Percentiles rank a stretch among this genome's conserved stretches.
Conservation (phyloP, 768 basidiomycete species). For the Tephrocybe sp. region DNA sequence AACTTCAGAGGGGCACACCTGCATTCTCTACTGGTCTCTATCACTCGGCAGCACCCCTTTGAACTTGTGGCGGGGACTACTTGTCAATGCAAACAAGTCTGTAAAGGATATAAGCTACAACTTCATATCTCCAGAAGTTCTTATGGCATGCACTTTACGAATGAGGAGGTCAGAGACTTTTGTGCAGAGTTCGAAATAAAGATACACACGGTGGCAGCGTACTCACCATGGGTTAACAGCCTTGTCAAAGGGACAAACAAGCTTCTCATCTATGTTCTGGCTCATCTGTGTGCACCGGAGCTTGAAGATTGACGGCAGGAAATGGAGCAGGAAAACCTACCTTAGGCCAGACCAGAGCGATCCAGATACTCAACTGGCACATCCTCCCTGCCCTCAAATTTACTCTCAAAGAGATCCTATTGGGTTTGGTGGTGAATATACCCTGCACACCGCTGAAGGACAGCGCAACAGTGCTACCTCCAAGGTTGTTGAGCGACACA, state of each 20-base stretch:
- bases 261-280: conserved; percentile 23
- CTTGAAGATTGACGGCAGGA: conserved; percentile 6
- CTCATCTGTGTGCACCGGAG: conserved; percentile 28
- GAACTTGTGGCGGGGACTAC: conserved; percentile 30
- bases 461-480: background rate
- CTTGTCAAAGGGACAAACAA: conserved; percentile 31
- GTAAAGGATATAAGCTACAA: conserved; percentile 10
- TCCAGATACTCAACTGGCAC: conserved; percentile 18
- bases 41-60: conserved; percentile 32
- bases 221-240: conserved; percentile 40
- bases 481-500: conserved; percentile 17
- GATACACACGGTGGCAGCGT: conserved; percentile 19
- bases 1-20: conserved; percentile 29
- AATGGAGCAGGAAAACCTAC: conserved; percentile 19
- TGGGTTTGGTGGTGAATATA: conserved; percentile 28
- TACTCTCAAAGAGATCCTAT: conserved; percentile 27
- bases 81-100: conserved; percentile 16
- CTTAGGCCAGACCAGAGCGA: conserved; percentile 28
- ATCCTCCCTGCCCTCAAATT: conserved; percentile 23
- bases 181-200: conserved; percentile 21
- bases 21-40: conserved; percentile 31
- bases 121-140: conserved; percentile 19
- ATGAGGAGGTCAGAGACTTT: conserved; percentile 20
- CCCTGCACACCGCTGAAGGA: conserved; percentile 5
- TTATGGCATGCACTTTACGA: conserved; percentile 22